Base-by-base conservation (phyloP, 129 eudicot genomes). In the Gnaphalium uliginosum region DNA sequence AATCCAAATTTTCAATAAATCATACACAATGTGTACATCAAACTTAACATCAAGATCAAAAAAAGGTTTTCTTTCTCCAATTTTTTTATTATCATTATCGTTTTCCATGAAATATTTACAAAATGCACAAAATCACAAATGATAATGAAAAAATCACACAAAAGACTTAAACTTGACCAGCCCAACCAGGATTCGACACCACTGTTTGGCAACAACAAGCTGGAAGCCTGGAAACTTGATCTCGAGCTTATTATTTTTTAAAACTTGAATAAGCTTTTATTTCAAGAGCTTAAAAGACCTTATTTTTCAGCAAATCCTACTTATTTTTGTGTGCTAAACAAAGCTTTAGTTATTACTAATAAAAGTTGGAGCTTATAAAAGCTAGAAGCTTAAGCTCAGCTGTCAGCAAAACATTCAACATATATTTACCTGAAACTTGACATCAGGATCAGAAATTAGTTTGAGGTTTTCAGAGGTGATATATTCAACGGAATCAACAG, bases 381-480 rank as follows among this genome's bases (percentile, higher is more conserved):
- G 8, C 2, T 9, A 37, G 14, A 37, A 37, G 11, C 11, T 37
- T 8, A 39, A 9, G 46, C 46, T 39, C 46, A 39, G 14, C 14
- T 1, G 46, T 39, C 14, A 8, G 46, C 46, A 10, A 39, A 39
- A 39, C 46, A 9, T 39, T 9, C 3, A 79, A 59, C 33, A 11
- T 57, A 48, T 75, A 25, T 4, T 64, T 69, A 76, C 65, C 67
- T 72, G 66, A 22, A 72, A 54, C 58, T 81, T 81, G 57, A 57
- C 17, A 30, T 84, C 88, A 4, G 94, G 94, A 21, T 92, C 92
- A 24, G 74, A 23, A 69, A 87, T 22, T 23, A 96, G 81, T 14
- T 81, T 75, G 59, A 91, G 97, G 43, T 89, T 69, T 57, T 89
- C 89, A 17, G 99, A 91, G 4, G 89, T 25, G 78, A 95, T 67